These are phyloP conservation scores for Corchorus capsularis DNA, from an alignment of 345 rosid genomes.

Conservation along the genomic window DNA sequence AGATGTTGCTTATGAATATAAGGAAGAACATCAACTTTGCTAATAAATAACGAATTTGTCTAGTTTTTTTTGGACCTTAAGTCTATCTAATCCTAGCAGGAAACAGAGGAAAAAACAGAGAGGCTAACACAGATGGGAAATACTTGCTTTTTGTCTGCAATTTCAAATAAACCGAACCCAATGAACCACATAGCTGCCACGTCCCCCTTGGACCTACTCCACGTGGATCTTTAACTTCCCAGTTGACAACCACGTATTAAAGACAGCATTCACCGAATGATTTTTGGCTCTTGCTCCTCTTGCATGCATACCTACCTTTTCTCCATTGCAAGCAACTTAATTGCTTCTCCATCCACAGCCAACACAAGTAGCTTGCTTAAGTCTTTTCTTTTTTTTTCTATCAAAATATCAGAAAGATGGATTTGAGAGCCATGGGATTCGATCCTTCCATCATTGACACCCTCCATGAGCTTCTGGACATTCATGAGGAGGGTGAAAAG, in stretches of 20 bases:
- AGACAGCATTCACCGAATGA: not conserved
- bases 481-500: not conserved
- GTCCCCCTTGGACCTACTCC: not conserved
- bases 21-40: no score
- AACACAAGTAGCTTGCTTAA: not conserved
- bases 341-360: not conserved
- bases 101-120: no score
- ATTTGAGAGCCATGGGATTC: not conserved
- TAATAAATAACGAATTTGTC: no score
- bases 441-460: conserved; percentile 6
- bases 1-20: no score
- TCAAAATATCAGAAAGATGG: not conserved
- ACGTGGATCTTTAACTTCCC: not conserved
- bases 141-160: no score
- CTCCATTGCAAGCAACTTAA: not conserved
- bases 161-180: no score
- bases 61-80: no score
- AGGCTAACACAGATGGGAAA: no score
- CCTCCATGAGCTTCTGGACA: conserved; percentile 2
- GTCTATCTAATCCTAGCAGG: no score
- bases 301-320: not conserved
- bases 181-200: not conserved
- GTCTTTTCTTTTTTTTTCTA: not conserved
- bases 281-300: not conserved
- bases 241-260: not conserved